Conservation (phyloP, 1,284 basidiomycete genomes). For the Fomitiporia mediterranea region DNA sequence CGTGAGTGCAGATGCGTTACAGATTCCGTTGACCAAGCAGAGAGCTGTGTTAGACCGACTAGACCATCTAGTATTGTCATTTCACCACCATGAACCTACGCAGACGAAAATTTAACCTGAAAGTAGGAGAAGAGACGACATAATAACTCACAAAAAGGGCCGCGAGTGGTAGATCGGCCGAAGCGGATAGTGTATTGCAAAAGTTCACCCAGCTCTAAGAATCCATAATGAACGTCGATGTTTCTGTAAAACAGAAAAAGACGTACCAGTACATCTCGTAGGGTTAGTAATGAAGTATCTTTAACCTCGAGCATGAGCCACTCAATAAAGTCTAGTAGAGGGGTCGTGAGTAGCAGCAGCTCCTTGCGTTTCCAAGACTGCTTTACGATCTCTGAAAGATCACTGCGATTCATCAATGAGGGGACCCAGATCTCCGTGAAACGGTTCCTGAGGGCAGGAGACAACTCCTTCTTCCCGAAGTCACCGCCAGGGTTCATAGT, state of each 20-base stretch:
- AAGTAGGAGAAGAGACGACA: constrained; percentile 1
- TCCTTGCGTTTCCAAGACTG: constrained; percentile 62
- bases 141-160: constrained; percentile 70
- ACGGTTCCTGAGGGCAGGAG: constrained; percentile 93
- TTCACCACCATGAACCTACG: constrained; percentile 80
- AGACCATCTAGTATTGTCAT: constrained; percentile 87
- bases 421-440: constrained; percentile 99
- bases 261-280: constrained; percentile 88
- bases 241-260: neutral
- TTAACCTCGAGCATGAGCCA: constrained; percentile 73
- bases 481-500: constrained; percentile 99
- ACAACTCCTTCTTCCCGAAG: constrained; percentile 98
- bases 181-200: constrained; percentile 58
- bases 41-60: constrained; percentile 43
- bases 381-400: constrained; percentile 78
- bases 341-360: constrained; percentile 57
- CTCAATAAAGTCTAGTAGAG: constrained; percentile 75
- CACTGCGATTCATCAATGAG: constrained; percentile 69
- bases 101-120: constrained; percentile 16
- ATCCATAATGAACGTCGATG: constrained; percentile 1
- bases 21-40: constrained; percentile 30
- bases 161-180: constrained; percentile 37
- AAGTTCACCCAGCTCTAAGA: constrained; percentile 89
- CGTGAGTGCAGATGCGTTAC: constrained; percentile 47
- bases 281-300: constrained; percentile 65